Conservation (phyloP, 768 basidiomycete species). For the Lentinula sp. region DNA sequence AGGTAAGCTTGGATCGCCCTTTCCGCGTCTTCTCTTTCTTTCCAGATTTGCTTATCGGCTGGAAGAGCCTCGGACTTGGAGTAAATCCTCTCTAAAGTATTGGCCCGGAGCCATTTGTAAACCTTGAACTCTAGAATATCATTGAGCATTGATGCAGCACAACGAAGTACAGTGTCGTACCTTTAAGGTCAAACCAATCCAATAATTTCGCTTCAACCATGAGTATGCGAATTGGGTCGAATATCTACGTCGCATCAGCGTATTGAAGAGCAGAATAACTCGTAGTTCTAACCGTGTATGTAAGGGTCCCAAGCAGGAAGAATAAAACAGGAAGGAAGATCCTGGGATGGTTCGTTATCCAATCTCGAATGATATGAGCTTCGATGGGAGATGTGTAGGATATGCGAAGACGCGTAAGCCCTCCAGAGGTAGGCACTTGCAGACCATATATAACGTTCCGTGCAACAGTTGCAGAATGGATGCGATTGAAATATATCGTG, state of each 20-base stretch:
- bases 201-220: slow-evolving; percentile 80
- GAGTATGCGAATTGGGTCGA: slow-evolving; percentile 84
- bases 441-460: slow-evolving; percentile 77
- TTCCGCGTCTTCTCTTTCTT: slow-evolving; percentile 78
- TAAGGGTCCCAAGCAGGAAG: slow-evolving; percentile 85
- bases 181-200: slow-evolving; percentile 77
- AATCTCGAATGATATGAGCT: slow-evolving; percentile 64
- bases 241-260: slow-evolving; percentile 47
- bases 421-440: slow-evolving; percentile 18
- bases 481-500: slow-evolving; percentile 52
- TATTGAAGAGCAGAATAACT: not conserved
- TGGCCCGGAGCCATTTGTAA: slow-evolving; percentile 69
- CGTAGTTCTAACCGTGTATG: slow-evolving; percentile 64
- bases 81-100: slow-evolving; percentile 47
- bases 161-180: slow-evolving; percentile 26
- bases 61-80: not conserved
- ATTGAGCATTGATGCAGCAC: not conserved
- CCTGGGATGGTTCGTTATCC: slow-evolving; percentile 82
- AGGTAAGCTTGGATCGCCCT: slow-evolving; percentile 64
- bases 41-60: slow-evolving; percentile 56
- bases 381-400: slow-evolving; percentile 62
- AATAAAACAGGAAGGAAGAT: slow-evolving; percentile 76
- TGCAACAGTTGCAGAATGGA: slow-evolving; percentile 72
- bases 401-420: slow-evolving; percentile 33
- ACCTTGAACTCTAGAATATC: slow-evolving; percentile 52